Evolutionary conservation across 805 yeast species (phyloP).

Genomic region (Saccharomycopsis microspora): DNA sequence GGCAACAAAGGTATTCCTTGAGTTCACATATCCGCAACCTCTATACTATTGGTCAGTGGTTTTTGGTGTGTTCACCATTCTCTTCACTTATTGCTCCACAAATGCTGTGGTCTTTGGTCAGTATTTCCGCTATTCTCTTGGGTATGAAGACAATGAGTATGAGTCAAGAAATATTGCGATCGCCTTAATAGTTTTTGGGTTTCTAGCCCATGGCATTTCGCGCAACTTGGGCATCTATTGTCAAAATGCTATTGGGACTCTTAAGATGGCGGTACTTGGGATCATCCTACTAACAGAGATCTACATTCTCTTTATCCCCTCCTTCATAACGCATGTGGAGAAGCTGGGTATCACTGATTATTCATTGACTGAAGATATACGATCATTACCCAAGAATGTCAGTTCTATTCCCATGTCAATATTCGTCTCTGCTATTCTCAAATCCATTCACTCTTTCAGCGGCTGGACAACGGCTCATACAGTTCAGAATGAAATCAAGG

Average conservation of each 20-base stretch:
- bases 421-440: slow-evolving; percentile 24
- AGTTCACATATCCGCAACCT: slow-evolving; percentile 53
- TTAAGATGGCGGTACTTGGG: slow-evolving; percentile 50
- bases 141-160: too few species aligned
- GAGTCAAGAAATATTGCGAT: too few species aligned
- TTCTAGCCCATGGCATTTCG: too few species aligned
- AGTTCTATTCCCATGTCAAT: too few species aligned
- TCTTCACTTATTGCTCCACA: slow-evolving; percentile 43
- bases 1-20: slow-evolving; percentile 63
- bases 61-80: slow-evolving; percentile 35
- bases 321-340: too few species aligned
- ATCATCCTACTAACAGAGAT: too few species aligned
- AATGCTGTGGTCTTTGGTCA: slow-evolving; percentile 47
- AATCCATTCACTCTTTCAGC: slow-evolving; percentile 44
- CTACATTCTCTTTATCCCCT: too few species aligned
- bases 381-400: too few species aligned
- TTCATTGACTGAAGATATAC: too few species aligned
- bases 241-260: slow-evolving; percentile 50
- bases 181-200: too few species aligned
- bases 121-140: too few species aligned
- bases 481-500: slow-evolving; percentile 47
- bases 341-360: too few species aligned
- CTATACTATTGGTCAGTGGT: slow-evolving; percentile 40
- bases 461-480: slow-evolving; percentile 58
- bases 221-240: slow-evolving; percentile 42